A percentile compares a stretch with the other conserved stretches of the same genome.
Evolutionary conservation across 352 stramenopile genomes (phyloP).

Genomic region (Phytophthora aleatoria): DNA sequence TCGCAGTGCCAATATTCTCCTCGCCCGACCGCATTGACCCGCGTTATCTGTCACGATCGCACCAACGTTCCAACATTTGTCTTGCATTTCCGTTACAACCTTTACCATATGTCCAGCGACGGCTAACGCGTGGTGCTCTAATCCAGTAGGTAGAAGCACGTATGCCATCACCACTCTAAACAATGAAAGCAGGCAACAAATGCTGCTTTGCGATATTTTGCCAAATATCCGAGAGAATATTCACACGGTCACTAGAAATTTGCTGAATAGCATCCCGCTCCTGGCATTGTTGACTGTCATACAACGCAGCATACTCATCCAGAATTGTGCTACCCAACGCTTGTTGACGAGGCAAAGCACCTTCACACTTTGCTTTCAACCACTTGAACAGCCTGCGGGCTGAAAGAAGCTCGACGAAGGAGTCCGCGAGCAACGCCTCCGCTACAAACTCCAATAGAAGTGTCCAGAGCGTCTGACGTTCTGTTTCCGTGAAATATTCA

Average conservation of each 20-base stretch:
- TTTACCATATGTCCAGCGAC: too few relatives aligned
- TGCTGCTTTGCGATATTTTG: too few relatives aligned
- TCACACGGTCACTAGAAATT: too few relatives aligned
- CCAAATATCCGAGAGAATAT: too few relatives aligned
- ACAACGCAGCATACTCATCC: not conserved
- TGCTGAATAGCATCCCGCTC: too few relatives aligned
- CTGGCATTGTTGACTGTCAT: not conserved
- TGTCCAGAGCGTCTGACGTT: not conserved
- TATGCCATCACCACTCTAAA: too few relatives aligned
- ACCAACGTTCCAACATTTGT: not conserved
- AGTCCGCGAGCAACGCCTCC: slow-evolving; percentile 5
- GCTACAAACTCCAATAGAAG: not conserved
- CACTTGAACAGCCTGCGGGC: not conserved
- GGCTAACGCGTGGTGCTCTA: too few relatives aligned
- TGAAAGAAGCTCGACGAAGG: slow-evolving; percentile 1
- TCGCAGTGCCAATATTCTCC: too few relatives aligned
- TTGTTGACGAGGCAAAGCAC: not conserved
- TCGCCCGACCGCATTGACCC: not conserved
- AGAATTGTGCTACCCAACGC: slow-evolving; percentile 1
- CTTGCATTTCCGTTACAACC: too few relatives aligned
- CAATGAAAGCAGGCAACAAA: too few relatives aligned
- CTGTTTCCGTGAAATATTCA: not conserved
- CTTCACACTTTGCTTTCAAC: slow-evolving; percentile 5
- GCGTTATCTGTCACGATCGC: not conserved
- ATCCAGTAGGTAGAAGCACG: too few relatives aligned